Evolutionary conservation across 208 protist genomes (phyloP), one percentile per base, ranked within the genome.

Genomic region (Trypanosoma boissoni): DNA sequence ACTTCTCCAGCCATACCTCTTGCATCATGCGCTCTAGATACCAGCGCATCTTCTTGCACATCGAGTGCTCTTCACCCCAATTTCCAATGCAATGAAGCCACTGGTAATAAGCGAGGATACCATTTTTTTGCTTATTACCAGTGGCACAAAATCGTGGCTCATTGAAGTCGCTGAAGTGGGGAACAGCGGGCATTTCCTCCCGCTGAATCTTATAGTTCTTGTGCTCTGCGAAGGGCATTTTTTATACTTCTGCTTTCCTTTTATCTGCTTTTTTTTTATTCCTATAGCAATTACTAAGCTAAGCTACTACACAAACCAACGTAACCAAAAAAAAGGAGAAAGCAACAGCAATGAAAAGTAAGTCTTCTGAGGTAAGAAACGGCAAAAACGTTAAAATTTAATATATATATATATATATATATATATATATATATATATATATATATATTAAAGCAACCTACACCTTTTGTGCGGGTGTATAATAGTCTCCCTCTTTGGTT

Each of bases 1-100:
- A 91, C 67, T 92, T 92, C 53, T 94, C 88, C 26, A 94, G 76
- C 83, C 82, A 90, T 3, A 55, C 71, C 55, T 94, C 88, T 32
- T 87, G 84, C 79, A 94, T 90, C 82, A 94, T 89, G 56, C 84
- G 78, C 68, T 94, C 83, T n/a, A 91, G 48, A 45, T 92, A 94
- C 83, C 83, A 94, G 36, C 88, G 83, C 80, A 90, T 88, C 80
- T 94, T 94, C 72, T 94, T 91, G 77, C 88, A 94, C 83, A 88
- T 94, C 6, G 84, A 92, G 72, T 94, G 88, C 43, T 92, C 84
- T 62, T 94, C 88, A 37, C 88, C 88, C 88, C 88, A 94, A 78
- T 94, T 94, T 20, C 88, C 88, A 46, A 94, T 83, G 80, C 88
- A 94, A 59, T 94, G 88, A 7, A 94, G 80, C 88, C 88, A 94